Evolutionary conservation across 495 filamentous ascomycete species (phyloP), one percentile per base, ranked within the genome.

Genomic region (Penicillium cinerascens): DNA sequence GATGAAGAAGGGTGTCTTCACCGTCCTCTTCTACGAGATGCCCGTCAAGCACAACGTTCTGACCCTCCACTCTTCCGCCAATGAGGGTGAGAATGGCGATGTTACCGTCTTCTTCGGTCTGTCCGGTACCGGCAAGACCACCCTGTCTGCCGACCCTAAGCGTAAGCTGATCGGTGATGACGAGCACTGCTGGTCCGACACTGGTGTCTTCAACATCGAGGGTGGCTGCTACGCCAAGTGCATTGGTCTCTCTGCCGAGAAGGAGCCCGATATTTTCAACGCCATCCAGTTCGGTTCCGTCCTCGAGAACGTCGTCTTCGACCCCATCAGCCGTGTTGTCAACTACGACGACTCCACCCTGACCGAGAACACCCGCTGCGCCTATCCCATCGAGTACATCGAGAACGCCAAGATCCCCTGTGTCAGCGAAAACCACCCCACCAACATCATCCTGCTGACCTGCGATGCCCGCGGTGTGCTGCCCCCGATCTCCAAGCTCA

Each of bases 1-100:
- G 82, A 98, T 98, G 93, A 98, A 97, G 85, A 97, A 97, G 85
- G 95, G 93, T 70, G 81, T 98, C 75, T 97, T 98, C 83, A 98
- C 93, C 45, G 89, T 98, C 53, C 82, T 98, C 62, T 98, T 97
- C 82, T 98, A 97, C 79, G 93, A 98, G 80, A 97, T 97, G 88
- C 93, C 93, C 47, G 87, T 98, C 54, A 97, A 95, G 82, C 93
- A 98, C 83, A 95, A 97, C 74, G 92, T 98, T 57, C 79, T 98
- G 43, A 98, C 93, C 44, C 85, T 98, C 46, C 93, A 96, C 78
- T 96, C 91, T 10, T 96, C 91, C 18, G 90, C 89, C 60, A 96
- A 95, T 73, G 84, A 96, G 73, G 91, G 90, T 66, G 80, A 85
- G 72, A 77, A 87, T 42, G 89, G 89, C 42, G 91, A 96, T 67